Base-by-base conservation (phyloP, 306 rosid genomes). In the Pueraria montana region DNA sequence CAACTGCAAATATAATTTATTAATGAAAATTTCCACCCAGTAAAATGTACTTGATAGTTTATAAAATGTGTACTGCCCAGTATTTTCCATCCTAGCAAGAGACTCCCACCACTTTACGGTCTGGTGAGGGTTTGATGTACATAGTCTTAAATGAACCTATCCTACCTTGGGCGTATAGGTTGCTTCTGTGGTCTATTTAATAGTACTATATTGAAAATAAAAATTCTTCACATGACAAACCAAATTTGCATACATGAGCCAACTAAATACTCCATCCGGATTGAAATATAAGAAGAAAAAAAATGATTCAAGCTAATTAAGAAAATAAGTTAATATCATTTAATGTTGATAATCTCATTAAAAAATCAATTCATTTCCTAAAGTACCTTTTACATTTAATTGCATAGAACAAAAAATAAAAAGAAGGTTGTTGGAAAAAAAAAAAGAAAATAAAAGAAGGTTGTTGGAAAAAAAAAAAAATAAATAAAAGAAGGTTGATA, bases 1-100 rank as follows among this genome's bases (percentile, higher is more conserved):
- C 98, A 82, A 95, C 98, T 94, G 90, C 69, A 87, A 77, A 64
- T 77, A 87, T 40, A 82, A 76, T 65, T 76, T 80, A 83, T 80
- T 53, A 72, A 79, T 30, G 4, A 83, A 86, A 71, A 65, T 30
- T 78, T 32, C 56, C 42, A 67, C 71, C 83, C 14, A 65, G 32
- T 14, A 45, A 40, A 80, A n/a, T 24, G 12, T 70, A 52, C 20
- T 32, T 48, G 67, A 58, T 64, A 56, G 26, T 62, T 76, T 17
- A 21, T 52, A 58, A 34, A 34, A 34, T 34, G 40, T 34, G 40
- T 34, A 34, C 40, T 42, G 67, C 21, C 32, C 13, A 5, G 67
- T 21, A 55, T 50, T 53, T 32, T 43, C 62, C 11, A 70, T 67
- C 42, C 18, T 21, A 20, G 56, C 48, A 59, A 18, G 63, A 69